Conservation (phyloP, 768 basidiomycete species). For the Tephrocybe sp. region DNA sequence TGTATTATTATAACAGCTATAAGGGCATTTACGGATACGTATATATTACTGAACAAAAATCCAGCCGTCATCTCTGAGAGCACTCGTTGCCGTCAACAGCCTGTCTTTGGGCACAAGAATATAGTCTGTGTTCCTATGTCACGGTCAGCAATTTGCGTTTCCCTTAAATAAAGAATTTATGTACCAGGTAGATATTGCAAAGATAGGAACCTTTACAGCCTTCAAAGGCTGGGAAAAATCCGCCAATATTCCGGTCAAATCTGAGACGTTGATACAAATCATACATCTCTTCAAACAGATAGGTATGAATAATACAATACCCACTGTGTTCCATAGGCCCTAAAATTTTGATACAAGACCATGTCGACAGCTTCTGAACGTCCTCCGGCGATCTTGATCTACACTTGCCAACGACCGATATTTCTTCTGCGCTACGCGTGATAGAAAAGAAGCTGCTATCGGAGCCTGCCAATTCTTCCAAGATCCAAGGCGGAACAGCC, state of each 20-base stretch:
- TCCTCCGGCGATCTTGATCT: constrained; percentile 34
- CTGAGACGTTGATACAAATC: constrained; percentile 27
- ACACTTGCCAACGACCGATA: constrained; percentile 57
- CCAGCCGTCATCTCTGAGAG: constrained; percentile 55
- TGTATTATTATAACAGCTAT: not conserved
- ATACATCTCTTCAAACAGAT: not conserved
- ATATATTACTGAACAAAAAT: constrained; percentile 31
- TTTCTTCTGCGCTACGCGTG: constrained; percentile 60
- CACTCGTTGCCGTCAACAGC: constrained; percentile 38
- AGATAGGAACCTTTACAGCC: constrained; percentile 51
- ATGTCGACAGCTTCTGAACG: constrained; percentile 39
- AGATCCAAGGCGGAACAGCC: constrained; percentile 32
- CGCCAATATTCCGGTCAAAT: constrained; percentile 56
- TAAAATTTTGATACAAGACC: constrained; percentile 61
- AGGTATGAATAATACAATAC: constrained; percentile 10
- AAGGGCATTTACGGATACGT: not conserved
- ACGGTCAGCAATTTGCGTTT: constrained; percentile 1
- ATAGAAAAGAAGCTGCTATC: constrained; percentile 46
- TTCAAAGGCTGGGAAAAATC: constrained; percentile 55
- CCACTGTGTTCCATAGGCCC: constrained; percentile 70
- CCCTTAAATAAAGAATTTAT: constrained; percentile 11
- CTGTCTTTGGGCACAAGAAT: constrained; percentile 52
- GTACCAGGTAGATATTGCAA: constrained; percentile 65
- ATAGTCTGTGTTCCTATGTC: constrained; percentile 64
- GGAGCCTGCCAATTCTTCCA: constrained; percentile 29